Conservation (phyloP, 208 protist genomes). For the Vickermania spadyakhi region DNA sequence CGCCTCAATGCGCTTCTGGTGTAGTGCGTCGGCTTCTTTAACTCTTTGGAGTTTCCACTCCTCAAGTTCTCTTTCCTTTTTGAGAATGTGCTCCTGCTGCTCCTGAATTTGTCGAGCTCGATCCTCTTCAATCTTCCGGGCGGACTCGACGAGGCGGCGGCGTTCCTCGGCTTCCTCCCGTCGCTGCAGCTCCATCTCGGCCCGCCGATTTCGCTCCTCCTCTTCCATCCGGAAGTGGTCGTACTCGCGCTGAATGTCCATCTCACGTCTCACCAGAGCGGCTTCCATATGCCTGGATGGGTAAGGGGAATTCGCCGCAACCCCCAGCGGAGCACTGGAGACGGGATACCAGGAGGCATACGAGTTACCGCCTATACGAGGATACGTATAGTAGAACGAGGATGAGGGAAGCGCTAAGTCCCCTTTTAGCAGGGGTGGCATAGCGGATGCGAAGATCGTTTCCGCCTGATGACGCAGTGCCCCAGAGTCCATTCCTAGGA, state of each 20-base stretch:
- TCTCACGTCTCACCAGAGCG: conserved; percentile 47
- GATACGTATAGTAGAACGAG: background rate
- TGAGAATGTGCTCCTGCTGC: conserved; percentile 56
- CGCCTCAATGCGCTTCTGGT: conserved; percentile 34
- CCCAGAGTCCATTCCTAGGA: background rate
- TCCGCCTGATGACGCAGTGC: background rate
- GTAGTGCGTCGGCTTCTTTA: conserved; percentile 36
- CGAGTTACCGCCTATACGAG: background rate
- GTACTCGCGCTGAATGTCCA: conserved; percentile 53
- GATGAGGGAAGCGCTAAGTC: background rate
- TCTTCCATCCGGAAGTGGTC: conserved; percentile 38
- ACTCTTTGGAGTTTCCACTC: conserved; percentile 69
- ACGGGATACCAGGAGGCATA: background rate
- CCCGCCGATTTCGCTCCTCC: conserved; percentile 26
- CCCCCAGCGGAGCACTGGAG: background rate
- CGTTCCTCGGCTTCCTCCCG: conserved; percentile 48
- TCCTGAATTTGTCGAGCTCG: conserved; percentile 44
- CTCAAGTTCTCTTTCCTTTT: conserved; percentile 70
- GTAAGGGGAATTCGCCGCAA: background rate
- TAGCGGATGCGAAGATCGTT: background rate
- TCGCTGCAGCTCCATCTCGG: conserved; percentile 25
- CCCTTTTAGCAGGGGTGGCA: background rate
- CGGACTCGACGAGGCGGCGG: conserved; percentile 29
- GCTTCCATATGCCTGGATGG: conserved; percentile 20
- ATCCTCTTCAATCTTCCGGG: conserved; percentile 46